Evolutionary conservation across 148 eudicot species (phyloP).

Genomic region (Hydrangea macrophylla): DNA sequence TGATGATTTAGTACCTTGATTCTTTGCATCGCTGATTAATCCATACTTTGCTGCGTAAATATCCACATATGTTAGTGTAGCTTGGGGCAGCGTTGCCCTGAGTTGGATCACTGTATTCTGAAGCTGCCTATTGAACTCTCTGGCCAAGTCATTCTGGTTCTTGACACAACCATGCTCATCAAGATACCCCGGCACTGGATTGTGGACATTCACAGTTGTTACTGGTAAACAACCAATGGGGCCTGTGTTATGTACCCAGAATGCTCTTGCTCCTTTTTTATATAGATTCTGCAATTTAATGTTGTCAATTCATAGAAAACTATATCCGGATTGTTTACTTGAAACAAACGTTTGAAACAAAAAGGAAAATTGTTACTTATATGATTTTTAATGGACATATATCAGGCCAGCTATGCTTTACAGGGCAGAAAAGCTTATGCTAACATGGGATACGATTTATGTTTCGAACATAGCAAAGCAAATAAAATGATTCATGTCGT

Average conservation of each 20-base stretch:
- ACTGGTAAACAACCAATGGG: slow-evolving; percentile 32
- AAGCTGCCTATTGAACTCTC: slow-evolving; percentile 11
- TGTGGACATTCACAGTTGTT: neutral
- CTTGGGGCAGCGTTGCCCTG: slow-evolving; percentile 35
- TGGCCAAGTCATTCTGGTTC: neutral
- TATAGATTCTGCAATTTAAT: neutral
- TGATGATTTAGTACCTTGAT: slow-evolving; percentile 6
- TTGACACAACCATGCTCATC: slow-evolving; percentile 12
- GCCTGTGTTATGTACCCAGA: slow-evolving; percentile 38
- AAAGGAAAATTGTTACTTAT: no score
- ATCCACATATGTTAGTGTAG: slow-evolving; percentile 54
- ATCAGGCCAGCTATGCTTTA: no score
- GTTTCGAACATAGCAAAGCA: no score
- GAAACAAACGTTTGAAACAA: no score
- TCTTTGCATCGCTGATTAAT: slow-evolving; percentile 32
- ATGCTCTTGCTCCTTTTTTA: slow-evolving; percentile 23
- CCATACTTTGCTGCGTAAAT: slow-evolving; percentile 46
- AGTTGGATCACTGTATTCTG: slow-evolving; percentile 32
- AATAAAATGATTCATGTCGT: no score
- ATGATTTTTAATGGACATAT: no score
- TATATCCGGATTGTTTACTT: no score
- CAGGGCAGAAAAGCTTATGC: no score
- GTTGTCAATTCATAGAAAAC: no score
- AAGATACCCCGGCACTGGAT: neutral
- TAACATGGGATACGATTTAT: no score